Evolutionary conservation across 179 eudicot genomes (phyloP).

Genomic region (Pouteria campechiana): DNA sequence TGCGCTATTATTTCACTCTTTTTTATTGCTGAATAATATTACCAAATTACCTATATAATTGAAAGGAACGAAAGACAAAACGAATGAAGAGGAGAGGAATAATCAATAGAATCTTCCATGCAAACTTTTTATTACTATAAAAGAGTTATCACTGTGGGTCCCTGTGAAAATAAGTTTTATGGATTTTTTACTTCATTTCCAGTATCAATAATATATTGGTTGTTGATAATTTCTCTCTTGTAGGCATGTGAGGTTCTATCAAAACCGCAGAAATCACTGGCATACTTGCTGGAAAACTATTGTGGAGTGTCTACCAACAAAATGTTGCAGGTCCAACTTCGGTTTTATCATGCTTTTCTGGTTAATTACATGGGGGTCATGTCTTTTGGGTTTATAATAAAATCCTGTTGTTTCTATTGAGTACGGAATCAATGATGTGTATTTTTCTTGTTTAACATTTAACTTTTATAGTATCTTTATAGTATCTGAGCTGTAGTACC

Average conservation of each 20-base stretch:
- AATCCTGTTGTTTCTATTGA: too few relatives aligned
- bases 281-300: constrained; percentile 85
- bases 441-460: too few relatives aligned
- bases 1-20: too few relatives aligned
- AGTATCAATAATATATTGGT: background rate
- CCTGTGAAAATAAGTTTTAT: too few relatives aligned
- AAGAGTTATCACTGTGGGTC: background rate
- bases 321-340: constrained; percentile 57
- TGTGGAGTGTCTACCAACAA: constrained; percentile 75
- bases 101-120: background rate
- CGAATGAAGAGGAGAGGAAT: background rate
- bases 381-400: too few relatives aligned
- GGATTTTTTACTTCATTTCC: too few relatives aligned
- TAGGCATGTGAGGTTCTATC: constrained; percentile 94
- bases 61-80: background rate
- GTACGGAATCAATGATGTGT: too few relatives aligned
- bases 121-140: background rate
- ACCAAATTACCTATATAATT: too few relatives aligned
- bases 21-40: background rate
- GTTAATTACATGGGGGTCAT: too few relatives aligned
- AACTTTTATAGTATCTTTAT: too few relatives aligned
- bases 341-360: too few relatives aligned
- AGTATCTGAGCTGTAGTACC: too few relatives aligned
- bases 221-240: constrained; percentile 11
- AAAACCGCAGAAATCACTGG: constrained; percentile 89